These are phyloP conservation scores for Pulicaria dysenterica DNA, from an alignment of 129 eudicot genomes.

Conservation along the genomic window DNA sequence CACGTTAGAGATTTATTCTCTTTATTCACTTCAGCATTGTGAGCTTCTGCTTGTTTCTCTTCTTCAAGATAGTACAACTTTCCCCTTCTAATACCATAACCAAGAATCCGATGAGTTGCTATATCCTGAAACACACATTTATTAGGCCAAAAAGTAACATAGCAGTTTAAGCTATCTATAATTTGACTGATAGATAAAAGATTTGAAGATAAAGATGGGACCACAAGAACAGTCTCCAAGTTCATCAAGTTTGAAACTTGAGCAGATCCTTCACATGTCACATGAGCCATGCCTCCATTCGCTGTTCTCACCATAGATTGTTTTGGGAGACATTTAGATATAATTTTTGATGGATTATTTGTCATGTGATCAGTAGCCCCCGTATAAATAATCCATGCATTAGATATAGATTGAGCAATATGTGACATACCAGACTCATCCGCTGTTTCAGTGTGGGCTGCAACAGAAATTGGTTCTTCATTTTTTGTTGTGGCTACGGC, in stretches of 20 bases:
- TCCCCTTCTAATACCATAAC: too few species aligned
- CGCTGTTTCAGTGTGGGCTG: slow-evolving; percentile 5
- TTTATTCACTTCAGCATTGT: neutral
- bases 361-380: slow-evolving; percentile 26
- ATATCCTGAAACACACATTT: too few species aligned
- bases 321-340: slow-evolving; percentile 2
- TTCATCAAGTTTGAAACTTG: slow-evolving; percentile 11
- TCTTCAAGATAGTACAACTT: too few species aligned
- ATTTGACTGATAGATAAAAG: too few species aligned
- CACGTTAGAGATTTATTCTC: neutral
- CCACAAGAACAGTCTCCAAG: slow-evolving; percentile 19
- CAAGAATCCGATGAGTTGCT: too few species aligned
- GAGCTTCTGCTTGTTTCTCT: neutral
- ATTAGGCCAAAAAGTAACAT: too few species aligned
- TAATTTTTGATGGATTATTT: slow-evolving; percentile 1
- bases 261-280: slow-evolving; percentile 17
- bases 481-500: neutral
- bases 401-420: neutral
- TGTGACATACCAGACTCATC: slow-evolving; percentile 1
- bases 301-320: slow-evolving; percentile 3
- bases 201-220: slow-evolving; percentile 15
- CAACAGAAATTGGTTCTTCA: neutral
- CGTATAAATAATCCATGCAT: slow-evolving; percentile 22
- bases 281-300: slow-evolving; percentile 3
- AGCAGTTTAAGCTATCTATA: too few species aligned